Base-by-base conservation (phyloP, 805 yeast genomes). In the Kodamaea neixiangensis region DNA sequence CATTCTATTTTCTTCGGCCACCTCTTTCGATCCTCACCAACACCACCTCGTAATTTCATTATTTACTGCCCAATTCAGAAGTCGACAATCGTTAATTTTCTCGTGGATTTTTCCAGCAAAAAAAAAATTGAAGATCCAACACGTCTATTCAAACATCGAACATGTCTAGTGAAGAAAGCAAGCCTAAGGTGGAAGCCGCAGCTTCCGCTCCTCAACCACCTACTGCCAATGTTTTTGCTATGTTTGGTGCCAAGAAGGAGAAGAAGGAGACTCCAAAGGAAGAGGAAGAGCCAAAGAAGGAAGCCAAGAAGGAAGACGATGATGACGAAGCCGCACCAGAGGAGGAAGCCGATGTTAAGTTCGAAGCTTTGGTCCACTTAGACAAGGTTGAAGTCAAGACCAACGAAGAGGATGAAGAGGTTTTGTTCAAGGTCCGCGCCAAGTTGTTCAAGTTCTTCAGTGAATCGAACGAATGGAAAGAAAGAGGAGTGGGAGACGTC, bases 401-500 rank as follows among this genome's bases (percentile, higher is more conserved):
- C 61, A 88, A 89, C 71, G 97, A 90, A 72, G 97, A 90, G 72
- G 81, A 89, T 57, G 97, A 90, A 75, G 93, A 87, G 52, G 88
- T 83, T 19, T 64, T 86, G 55, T 85, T 74, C 75, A 94, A 94
- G 75, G 89, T 89, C 60, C 82, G 99, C 68, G 97, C 99, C 59
- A 94, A 94, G 75, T 79, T 94, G 67, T 94, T 93, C 80, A 87
- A 90, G 74, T 93, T 87, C 78, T 85, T 85, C 63, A 80, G 84
- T 40, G 96, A 90, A 54, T 63, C 85, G 48, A 86, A 86, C 66
- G 98, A 94, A 75, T 94, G 99, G 99, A 94, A 94, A 73, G 99
- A 94, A 80, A 89, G 99, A 79, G 99, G 99, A 63, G 90, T 97
- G 33, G 99, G 99, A 66, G 99, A 94, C 67, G 97, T 91, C 63